Conservation (phyloP, 1,284 basidiomycete species). For the Irpex sp. region DNA sequence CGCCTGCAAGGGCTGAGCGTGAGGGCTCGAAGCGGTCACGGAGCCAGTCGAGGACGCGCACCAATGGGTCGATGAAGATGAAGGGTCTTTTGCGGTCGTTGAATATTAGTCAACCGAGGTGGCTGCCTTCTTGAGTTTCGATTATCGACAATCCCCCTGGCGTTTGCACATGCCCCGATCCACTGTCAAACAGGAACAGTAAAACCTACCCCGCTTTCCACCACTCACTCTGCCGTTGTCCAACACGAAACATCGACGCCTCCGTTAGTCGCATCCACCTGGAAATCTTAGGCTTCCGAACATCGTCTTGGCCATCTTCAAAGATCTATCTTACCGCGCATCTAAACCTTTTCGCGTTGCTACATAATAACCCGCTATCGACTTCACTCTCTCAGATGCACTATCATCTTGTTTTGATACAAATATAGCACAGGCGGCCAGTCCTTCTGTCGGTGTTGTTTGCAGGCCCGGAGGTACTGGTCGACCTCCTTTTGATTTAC, state of each 20-base stretch:
- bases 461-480: neutral
- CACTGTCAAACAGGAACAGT: no score
- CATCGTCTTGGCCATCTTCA: neutral
- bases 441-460: neutral
- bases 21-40: neutral
- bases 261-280: neutral
- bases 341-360: neutral
- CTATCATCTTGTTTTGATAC: no score
- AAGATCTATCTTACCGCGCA: neutral
- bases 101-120: constrained; percentile 4
- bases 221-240: no score
- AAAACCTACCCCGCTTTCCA: no score
- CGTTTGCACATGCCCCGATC: no score
- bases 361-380: no score
- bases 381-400: neutral
- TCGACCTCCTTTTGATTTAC: neutral
- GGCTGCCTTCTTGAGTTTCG: neutral
- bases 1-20: neutral
- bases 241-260: neutral
- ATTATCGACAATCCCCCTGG: neutral
- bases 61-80: neutral
- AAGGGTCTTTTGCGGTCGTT: constrained; percentile 10
- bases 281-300: neutral
- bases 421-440: neutral
- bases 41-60: neutral